Evolutionary conservation across 2,329 filamentous ascomycete genomes (phyloP), one percentile per base, ranked within the genome.

Genomic region (Aureobasidium sp.): DNA sequence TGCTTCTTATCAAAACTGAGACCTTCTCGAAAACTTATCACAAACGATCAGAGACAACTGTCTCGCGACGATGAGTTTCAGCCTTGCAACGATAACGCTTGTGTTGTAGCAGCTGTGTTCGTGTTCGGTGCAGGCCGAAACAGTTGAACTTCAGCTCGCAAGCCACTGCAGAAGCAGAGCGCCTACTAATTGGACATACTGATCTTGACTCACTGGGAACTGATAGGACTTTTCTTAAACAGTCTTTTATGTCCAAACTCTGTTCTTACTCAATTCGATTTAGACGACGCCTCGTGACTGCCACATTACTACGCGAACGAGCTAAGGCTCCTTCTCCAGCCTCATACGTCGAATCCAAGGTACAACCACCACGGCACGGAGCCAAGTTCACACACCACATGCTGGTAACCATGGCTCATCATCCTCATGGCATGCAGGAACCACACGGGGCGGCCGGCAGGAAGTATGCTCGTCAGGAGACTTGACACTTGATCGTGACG

Each of bases 301-400:
- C 36, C 51, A 55, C 29, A 10, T 42, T 23, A 47, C 43, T 25
- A 27, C 55, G 55, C 36, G 13, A 47, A 25, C 40, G 42, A 59
- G n/a, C 54, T 43, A 58, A 31, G 29, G 27, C 29, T 59, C 42
- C 29, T 47, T 47, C 55, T 38, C n/a, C 55, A 59, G 55, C 55
- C 55, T 59, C 55, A 59, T 47, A 59, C 55, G 55, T 59, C 55
- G 40, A 47, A 36, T 45, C n/a, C 42, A 59, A 59, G 42, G 42
- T 36, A 59, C 27, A 20, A 18, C 40, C 55, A 59, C 47, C 42
- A 42, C 43, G 42, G 42, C n/a, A 59, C 11, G 13, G 29, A 59
- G 55, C 55, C 55, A 36, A 47, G 29, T 36, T 29, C 42, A 59
- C 29, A 47, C 27, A 59, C n/a, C 42, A 59, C 55, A 29, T 25